Evolutionary conservation across 2,329 filamentous ascomycete genomes (phyloP).

Genomic region (Rutstroemia sp.): DNA sequence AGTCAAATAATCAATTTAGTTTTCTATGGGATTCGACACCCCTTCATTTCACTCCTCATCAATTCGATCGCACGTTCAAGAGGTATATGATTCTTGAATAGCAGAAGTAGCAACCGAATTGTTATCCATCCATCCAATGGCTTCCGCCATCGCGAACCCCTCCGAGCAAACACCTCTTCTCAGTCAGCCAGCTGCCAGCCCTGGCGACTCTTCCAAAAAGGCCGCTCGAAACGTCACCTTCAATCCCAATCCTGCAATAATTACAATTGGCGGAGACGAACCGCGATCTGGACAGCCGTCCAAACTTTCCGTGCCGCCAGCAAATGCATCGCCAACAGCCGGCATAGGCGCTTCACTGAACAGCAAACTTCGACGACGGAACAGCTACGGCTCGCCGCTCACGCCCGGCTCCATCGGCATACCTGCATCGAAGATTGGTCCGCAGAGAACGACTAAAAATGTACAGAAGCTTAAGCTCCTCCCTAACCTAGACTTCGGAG

Average conservation of each 20-base stretch:
- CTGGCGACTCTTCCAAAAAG: slow-evolving; percentile 3
- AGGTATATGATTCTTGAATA: not conserved
- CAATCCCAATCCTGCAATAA: slow-evolving; percentile 60
- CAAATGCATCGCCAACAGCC: slow-evolving; percentile 26
- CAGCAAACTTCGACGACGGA: slow-evolving; percentile 77
- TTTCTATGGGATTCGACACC: too few species aligned
- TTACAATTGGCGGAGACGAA: slow-evolving; percentile 43
- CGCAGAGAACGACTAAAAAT: slow-evolving; percentile 90
- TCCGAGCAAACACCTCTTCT: slow-evolving; percentile 9
- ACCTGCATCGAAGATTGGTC: slow-evolving; percentile 67
- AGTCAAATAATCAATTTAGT: too few species aligned
- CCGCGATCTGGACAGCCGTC: not conserved
- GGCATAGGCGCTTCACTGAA: slow-evolving; percentile 72
- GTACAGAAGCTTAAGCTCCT: slow-evolving; percentile 97
- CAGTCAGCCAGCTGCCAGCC: not conserved
- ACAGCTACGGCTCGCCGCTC: slow-evolving; percentile 60
- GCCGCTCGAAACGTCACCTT: slow-evolving; percentile 61
- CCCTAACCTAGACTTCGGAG: slow-evolving; percentile 77
- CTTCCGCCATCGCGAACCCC: not conserved
- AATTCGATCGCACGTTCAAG: not conserved
- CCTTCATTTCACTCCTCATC: not conserved
- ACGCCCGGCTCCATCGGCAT: slow-evolving; percentile 28
- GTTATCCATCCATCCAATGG: not conserved
- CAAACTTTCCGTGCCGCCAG: slow-evolving; percentile 9
- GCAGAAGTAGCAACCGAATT: not conserved